These are phyloP conservation scores for Trichoderma atrobrunneum DNA, from an alignment of 2,329 filamentous ascomycete species.

Conservation along the genomic window DNA sequence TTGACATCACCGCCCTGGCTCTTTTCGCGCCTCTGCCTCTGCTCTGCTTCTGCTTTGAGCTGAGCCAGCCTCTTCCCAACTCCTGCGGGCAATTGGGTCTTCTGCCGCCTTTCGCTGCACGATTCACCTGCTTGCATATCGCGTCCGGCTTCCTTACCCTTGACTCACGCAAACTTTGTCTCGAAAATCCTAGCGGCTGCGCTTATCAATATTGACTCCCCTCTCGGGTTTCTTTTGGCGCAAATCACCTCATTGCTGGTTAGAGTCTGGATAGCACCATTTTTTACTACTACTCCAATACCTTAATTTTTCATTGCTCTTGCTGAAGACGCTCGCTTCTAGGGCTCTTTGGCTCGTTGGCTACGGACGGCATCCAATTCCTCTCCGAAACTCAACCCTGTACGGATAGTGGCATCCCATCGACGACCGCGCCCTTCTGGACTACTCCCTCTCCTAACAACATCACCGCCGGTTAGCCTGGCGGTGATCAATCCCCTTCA, in stretches of 20 bases:
- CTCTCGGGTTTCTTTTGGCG: background rate
- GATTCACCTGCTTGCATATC: conserved; percentile 16
- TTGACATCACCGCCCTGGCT: conserved; percentile 20
- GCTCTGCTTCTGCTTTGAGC: conserved; percentile 2
- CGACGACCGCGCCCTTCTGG: background rate
- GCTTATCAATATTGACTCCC: background rate
- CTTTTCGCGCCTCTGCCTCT: conserved; percentile 3
- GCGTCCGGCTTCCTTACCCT: background rate
- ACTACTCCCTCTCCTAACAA: background rate
- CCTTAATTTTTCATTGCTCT: background rate
- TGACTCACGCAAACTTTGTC: background rate
- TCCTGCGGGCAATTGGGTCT: conserved; percentile 17
- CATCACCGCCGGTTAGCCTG: conserved; percentile 39
- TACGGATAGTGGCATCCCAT: background rate
- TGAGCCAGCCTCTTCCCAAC: conserved; percentile 4
- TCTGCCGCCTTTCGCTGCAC: conserved; percentile 11
- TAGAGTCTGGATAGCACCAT: background rate
- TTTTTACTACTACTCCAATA: background rate
- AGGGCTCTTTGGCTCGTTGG: background rate
- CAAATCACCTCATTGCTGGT: conserved; percentile 8
- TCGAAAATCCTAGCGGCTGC: background rate
- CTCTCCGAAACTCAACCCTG: background rate
- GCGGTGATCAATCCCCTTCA: conserved; percentile 36
- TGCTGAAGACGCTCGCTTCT: background rate
- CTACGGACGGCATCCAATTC: background rate